Conservation (phyloP, 169 alveolate species). For the Plasmodium vivax region DNA sequence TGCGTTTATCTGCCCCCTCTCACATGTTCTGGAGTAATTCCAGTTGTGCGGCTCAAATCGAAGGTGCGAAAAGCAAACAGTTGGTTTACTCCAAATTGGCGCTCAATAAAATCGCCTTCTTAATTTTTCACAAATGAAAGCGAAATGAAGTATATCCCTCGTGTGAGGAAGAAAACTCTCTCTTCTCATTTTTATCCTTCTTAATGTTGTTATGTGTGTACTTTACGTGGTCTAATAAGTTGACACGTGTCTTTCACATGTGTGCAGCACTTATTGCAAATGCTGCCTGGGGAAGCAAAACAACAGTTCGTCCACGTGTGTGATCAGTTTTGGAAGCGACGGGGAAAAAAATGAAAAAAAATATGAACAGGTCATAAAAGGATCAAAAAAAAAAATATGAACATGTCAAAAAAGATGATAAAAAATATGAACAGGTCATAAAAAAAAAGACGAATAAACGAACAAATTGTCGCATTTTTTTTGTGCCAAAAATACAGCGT, state of each 20-base stretch:
- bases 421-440: background rate
- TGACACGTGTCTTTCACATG: background rate
- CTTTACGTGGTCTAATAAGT: background rate
- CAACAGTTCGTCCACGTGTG: background rate
- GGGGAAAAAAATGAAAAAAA: background rate
- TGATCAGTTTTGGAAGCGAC: background rate
- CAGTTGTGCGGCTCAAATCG: background rate
- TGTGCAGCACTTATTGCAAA: background rate
- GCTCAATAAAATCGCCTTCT: background rate
- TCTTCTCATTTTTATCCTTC: background rate
- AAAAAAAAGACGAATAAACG: background rate
- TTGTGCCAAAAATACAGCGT: background rate
- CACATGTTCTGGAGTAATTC: background rate
- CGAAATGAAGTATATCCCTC: background rate
- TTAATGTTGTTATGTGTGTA: background rate
- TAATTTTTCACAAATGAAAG: background rate
- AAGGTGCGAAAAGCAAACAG: background rate
- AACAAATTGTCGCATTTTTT: background rate
- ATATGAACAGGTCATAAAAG: background rate
- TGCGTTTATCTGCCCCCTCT: background rate
- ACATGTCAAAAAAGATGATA: background rate
- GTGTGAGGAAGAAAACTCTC: background rate
- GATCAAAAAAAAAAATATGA: background rate
- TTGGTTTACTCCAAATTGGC: background rate
- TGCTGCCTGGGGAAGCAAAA: background rate